Evolutionary conservation across 2,329 filamentous ascomycete species (phyloP), one percentile per base, ranked within the genome.

Genomic region (Aspergillus candidus): DNA sequence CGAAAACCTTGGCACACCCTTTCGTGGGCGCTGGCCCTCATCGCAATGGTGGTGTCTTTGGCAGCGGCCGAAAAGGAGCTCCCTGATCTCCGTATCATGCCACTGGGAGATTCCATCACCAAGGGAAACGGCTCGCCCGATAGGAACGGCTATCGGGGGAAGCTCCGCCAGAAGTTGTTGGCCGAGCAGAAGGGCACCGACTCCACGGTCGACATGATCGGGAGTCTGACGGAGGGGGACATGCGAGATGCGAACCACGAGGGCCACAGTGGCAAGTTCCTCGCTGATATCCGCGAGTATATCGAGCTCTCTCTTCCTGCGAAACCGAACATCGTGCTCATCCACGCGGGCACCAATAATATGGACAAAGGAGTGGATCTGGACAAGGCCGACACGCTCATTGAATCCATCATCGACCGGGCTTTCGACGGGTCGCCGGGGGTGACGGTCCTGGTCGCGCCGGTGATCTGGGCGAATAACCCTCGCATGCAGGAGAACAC

Each of bases 21-120:
- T 8, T 27, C 22, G 22, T 27, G 22, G 22, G 22, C 22, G 22
- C 22, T 27, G 22, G 22, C 22, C 22, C 22, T 27, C 22, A 27
- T 27, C 22, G 22, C 22, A 27, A 27, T 27, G 22, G 22, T 27
- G 22, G 22, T 27, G 22, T 27, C 22, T 8, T 7, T 27, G 7
- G 22, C 22, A 27, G 22, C 22, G 2, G 22, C 22, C 22, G 22
- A 27, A 10, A 7, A 10, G 7, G 22, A 27, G 8, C 22, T 27
- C 22, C 22, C 22, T 10, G 22, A 35, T 11, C 40, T 42, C 6
- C 40, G 40, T 30, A 37, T 42, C 18, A 35, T 42, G 40, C 40
- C 40, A 3, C 40, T 42, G 3, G 40, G 40, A 13, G 40, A 42
- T 32, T 42, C 40, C 32, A 42, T 42, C 17, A 42, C 40, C 1